Base-by-base conservation (phyloP, 2,329 filamentous ascomycete genomes). In the Fusarium miscanthi region DNA sequence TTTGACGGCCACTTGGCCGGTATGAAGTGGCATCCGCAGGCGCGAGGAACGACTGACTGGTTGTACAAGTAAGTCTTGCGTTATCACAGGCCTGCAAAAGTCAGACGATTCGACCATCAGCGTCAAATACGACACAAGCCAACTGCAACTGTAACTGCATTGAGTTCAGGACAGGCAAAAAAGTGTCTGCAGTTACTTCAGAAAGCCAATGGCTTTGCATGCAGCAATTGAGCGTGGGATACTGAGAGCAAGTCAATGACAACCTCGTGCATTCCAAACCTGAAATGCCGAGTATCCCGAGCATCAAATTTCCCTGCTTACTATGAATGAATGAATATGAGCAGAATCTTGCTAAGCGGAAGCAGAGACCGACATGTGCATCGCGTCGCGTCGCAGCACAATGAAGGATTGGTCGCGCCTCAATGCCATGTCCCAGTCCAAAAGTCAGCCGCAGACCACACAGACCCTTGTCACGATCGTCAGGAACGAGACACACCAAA, bases 401-500 rank as follows among this genome's bases (percentile, higher is more conserved):
- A 37, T 19, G 16, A 7, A 21, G 51, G 51, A 56, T 59, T 41
- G 31, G 48, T 19, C 54, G 43, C 40, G 40, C 61, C 58, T 45
- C 40, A 40, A 59, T 45, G 40, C 58, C 45, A 59, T 69, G 56
- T 56, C 59, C 54, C 46, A 40, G 51, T 30, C 33, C 66, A 19
- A 57, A 53, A 73, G 57, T 59, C 62, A 73, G 54, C 62, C 63
- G 56, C 59, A 71, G 49, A 41, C 60, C 60, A n/a, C 52, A 40
- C 25, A 42, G 46, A 74, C 68, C 75, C 72, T 66, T 69, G 75
- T 70, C 65, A 31, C 59, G 76, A 77, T 77, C 76, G 70, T 74
- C 75, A 77, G 75, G 75, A 76, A 77, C 75, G 68, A 59, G 63
- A 58, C 72, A 60, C 70, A 74, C 74, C 74, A 75, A 66, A 59